A percentile compares a stretch with the other conserved stretches of the same genome.
Conservation (phyloP, 2,329 filamentous ascomycete genomes). For the Arthrobotrys pseudoclavata region DNA sequence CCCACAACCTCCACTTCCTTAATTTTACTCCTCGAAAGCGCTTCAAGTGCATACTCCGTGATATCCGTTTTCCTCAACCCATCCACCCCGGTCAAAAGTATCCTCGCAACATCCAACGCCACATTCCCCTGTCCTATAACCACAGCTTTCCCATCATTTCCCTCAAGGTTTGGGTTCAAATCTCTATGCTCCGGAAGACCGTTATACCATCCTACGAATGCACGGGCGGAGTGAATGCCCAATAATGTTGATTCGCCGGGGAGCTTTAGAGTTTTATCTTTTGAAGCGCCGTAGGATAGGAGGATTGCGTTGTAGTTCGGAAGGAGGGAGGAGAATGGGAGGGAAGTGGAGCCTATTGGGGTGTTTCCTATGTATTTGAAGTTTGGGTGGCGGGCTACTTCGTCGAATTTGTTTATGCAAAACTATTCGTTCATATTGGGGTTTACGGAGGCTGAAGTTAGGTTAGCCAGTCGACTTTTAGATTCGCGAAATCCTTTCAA, state of each 20-base stretch:
- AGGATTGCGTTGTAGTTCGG: conserved; percentile 92
- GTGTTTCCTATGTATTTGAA: conserved; percentile 96
- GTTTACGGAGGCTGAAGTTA: conserved; percentile 34
- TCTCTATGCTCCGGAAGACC: conserved; percentile 84
- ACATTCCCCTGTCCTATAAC: conserved; percentile 97
- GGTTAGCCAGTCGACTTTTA: conserved; percentile 46
- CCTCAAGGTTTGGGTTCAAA: conserved; percentile 79
- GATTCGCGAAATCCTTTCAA: neutral
- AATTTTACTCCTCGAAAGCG: conserved; percentile 78
- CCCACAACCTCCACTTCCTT: conserved; percentile 89
- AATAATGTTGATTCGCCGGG: conserved; percentile 80
- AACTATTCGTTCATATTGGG: conserved; percentile 72
- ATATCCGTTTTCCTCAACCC: conserved; percentile 86
- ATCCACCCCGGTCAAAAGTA: conserved; percentile 82
- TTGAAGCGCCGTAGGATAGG: conserved; percentile 91
- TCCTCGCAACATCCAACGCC: conserved; percentile 90
- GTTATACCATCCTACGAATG: conserved; percentile 99
- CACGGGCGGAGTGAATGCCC: conserved; percentile 87
- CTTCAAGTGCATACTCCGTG: conserved; percentile 82
- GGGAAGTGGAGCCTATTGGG: conserved; percentile 75
- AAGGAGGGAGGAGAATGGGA: conserved; percentile 78
- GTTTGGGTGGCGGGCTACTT: conserved; percentile 83
- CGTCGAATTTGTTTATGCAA: conserved; percentile 91
- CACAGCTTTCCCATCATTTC: conserved; percentile 80
- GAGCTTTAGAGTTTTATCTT: conserved; percentile 83